phyloP scores from a whole-genome alignment of 169 alveolate species.

The Toxoplasma gondii region DNA sequence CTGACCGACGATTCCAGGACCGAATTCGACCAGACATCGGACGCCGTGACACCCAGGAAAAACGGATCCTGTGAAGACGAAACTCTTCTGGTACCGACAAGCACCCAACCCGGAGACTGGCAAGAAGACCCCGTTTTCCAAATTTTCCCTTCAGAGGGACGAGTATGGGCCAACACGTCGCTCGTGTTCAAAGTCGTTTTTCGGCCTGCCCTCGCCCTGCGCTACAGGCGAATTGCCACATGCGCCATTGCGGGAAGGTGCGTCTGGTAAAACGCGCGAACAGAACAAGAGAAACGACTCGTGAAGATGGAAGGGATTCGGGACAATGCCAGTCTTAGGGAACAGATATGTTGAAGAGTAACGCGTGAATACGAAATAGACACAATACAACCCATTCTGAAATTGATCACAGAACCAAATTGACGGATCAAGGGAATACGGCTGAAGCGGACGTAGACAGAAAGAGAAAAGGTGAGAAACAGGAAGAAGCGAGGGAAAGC shows the following conservation, averaged over 20 bases:
- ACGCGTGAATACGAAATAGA: no score
- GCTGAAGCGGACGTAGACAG: no score
- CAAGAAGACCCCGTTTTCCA: background rate
- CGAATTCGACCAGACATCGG: background rate
- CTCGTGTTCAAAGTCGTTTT: background rate
- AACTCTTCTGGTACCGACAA: background rate
- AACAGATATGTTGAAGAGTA: no score
- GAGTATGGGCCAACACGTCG: constrained; percentile 27
- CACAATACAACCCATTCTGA: no score
- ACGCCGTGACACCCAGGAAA: background rate
- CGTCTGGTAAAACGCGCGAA: background rate
- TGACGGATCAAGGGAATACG: no score
- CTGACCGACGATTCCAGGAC: background rate
- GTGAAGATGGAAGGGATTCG: no score
- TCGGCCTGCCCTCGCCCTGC: background rate
- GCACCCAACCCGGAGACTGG: background rate
- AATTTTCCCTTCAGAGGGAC: background rate
- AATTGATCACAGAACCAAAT: no score
- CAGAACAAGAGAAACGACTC: no score
- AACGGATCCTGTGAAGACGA: background rate
- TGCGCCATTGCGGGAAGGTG: constrained; percentile 30
- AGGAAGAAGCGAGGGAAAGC: no score
- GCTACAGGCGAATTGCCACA: background rate
- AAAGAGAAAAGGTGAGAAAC: no score
- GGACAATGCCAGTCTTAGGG: no score